Base-by-base conservation (phyloP, 768 basidiomycete genomes). In the Sarcodon aspratus region DNA sequence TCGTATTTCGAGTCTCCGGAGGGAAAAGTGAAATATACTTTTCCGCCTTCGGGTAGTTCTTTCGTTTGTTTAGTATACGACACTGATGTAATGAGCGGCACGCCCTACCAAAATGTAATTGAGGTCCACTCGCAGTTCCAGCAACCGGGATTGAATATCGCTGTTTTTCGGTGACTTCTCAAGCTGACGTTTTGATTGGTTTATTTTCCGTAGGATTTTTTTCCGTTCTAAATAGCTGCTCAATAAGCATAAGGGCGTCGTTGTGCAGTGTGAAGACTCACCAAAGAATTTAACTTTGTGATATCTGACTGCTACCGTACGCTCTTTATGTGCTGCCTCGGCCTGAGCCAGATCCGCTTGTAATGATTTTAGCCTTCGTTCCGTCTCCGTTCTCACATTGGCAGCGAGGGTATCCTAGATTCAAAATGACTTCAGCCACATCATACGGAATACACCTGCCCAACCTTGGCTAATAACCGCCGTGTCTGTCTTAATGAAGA, bases 261-360 rank as follows among this genome's bases (percentile, higher is more conserved):
- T 33, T 33, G 33, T 10, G 36, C 6, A 45, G 18, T 7, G 10
- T 18, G 6, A 43, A 34, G 7, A 51, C 31, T 33, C 53, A 93
- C 92, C 93, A 53, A 98, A 96, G 67, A 98, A 98, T 63, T 91
- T 94, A 57, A 93, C 69, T 69, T 81, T 90, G 57, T 93, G 92
- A 63, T 98, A 98, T 52, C 77, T 77, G 36, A 75, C 65, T 0
- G 88, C 86, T 56, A 88, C 70, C 38, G 80, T 68, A 43, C 85
- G 78, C 63, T 90, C 88, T 61, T 82, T 82, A 44, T 73, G 73
- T 34, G 74, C 71, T 18, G 62, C 57, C 63, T 86, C 80, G 0
- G 84, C 84, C 48, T 69, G 72, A 21, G 68, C 73, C 11, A 93
- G 71, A 55, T 92, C 90, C 7, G 67, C 73, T 61, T 94, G 80